Evolutionary conservation across 257 asterid species (phyloP).

Genomic region (Primulina tabacum): DNA sequence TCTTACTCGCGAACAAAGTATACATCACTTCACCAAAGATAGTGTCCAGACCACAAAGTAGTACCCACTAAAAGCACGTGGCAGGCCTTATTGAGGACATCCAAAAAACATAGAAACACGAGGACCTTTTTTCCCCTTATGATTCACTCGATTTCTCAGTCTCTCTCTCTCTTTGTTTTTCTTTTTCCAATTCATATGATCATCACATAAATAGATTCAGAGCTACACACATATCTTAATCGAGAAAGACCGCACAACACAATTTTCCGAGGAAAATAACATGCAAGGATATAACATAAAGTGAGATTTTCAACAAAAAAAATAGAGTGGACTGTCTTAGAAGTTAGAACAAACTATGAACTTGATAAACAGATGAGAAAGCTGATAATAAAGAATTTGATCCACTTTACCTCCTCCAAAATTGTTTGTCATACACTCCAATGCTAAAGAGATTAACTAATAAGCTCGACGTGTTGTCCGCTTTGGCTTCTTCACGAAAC

Average conservation of each 20-base stretch:
- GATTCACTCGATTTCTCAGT: neutral
- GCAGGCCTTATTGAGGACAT: neutral
- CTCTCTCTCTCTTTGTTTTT: neutral
- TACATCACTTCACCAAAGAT: too few species aligned
- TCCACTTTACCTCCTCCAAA: constrained; percentile 22
- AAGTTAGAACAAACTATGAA: neutral
- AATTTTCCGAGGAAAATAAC: neutral
- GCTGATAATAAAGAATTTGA: constrained; percentile 19
- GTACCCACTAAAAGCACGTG: neutral
- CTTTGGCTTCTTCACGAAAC: constrained; percentile 92
- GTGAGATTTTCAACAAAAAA: neutral
- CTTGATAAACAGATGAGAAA: neutral
- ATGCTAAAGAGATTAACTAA: constrained; percentile 29
- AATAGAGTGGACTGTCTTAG: neutral
- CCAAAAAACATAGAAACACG: neutral
- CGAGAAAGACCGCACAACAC: too few species aligned
- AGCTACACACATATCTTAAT: neutral
- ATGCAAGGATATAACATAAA: neutral
- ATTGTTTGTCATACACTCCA: constrained; percentile 15
- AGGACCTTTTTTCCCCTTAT: neutral
- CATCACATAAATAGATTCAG: neutral
- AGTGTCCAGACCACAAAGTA: neutral
- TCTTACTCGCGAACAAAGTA: too few species aligned
- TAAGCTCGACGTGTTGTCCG: constrained; percentile 46
- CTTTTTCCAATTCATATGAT: neutral